Evolutionary conservation across 2,329 filamentous ascomycete genomes (phyloP).

Genomic region (Ceratocystis albifundus): DNA sequence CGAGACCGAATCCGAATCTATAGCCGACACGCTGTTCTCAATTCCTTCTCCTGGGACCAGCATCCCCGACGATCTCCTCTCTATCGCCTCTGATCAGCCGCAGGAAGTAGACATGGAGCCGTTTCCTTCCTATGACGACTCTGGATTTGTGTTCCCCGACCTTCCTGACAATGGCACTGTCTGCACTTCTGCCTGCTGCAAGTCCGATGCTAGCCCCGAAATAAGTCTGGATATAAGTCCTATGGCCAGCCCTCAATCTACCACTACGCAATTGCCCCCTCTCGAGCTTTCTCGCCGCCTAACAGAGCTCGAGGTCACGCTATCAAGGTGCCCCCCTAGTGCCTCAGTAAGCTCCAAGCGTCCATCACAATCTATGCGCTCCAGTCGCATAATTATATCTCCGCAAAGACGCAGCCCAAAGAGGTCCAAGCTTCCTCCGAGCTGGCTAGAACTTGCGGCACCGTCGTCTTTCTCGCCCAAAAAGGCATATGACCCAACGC

Average conservation of each 20-base stretch:
- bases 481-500: conserved; percentile 17
- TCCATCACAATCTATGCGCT: not conserved
- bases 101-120: conserved; percentile 16
- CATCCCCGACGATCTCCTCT: conserved; percentile 10
- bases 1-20: conserved; percentile 9
- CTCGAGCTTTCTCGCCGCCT: not conserved
- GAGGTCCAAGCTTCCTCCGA: not conserved
- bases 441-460: not conserved
- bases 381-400: not conserved
- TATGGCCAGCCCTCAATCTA: not conserved
- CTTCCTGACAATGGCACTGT: not conserved
- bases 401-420: not conserved
- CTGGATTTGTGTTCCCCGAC: conserved; percentile 17
- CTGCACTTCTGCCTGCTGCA: conserved; percentile 2
- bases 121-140: conserved; percentile 21
- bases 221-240: not conserved
- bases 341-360: not conserved
- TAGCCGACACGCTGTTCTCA: not conserved
- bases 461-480: conserved; percentile 13
- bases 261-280: not conserved
- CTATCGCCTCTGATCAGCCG: not conserved
- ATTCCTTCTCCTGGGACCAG: not conserved
- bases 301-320: not conserved
- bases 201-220: not conserved
- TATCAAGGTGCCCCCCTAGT: not conserved